Base-by-base conservation (phyloP, 495 filamentous ascomycete genomes). In the Saxophila tyrrhenica region DNA sequence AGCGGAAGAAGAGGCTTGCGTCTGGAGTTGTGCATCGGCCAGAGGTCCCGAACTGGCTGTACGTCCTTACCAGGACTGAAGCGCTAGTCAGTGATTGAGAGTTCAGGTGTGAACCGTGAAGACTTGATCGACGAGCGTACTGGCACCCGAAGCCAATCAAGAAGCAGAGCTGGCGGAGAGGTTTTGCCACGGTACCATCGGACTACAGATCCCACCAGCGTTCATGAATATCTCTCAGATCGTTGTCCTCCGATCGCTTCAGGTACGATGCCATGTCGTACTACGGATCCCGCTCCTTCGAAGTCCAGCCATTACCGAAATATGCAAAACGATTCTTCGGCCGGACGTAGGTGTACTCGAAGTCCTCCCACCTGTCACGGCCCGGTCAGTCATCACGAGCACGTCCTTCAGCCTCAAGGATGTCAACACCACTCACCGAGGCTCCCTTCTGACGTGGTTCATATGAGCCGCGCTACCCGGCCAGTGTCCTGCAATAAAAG, bases 401-500 rank as follows among this genome's bases (percentile, higher is more conserved):
- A n/a, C n/a, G n/a, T n/a, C n/a, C n/a, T n/a, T n/a, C n/a, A n/a
- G n/a, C n/a, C n/a, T n/a, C n/a, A n/a, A n/a, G n/a, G n/a, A n/a
- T n/a, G n/a, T n/a, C n/a, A n/a, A n/a, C n/a, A n/a, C n/a, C 29
- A 13, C 29, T 35, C 13, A 35, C 15, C 84, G 69, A 0, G 82
- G 82, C 45, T 83, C 75, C 21, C 76, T 64, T 2, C 78, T 69
- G 23, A 81, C 70, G 20, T 74, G 73, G 11, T 78, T 79, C 23
- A 75, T 64, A 58, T 80, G 77, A 1, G 78, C 66, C 2, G 79
- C 77, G 64, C 75, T 80, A 0, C 81, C 83, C 0, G 84, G 84
- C 73, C 83, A 88, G 17, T 85, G 59, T 0, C 79, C 29, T 35
- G 29, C 7, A 35, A 35, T 13, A 13, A 35, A 13, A 35, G 5